These are phyloP conservation scores for Aureobasidium mangrovei DNA, from an alignment of 2,329 filamentous ascomycete genomes.

Conservation along the genomic window DNA sequence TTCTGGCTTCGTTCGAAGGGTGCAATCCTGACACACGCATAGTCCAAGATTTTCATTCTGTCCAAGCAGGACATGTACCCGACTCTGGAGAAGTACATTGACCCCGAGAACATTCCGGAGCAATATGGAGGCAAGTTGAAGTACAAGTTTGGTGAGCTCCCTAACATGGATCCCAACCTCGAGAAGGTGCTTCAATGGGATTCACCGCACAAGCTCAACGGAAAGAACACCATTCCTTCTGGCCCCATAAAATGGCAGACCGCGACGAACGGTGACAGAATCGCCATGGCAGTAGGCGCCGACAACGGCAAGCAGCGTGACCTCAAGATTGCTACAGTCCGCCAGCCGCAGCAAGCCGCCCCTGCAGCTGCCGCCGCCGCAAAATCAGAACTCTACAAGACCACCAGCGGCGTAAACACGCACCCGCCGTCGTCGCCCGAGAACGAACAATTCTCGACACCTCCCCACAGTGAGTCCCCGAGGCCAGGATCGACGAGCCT, in stretches of 20 bases:
- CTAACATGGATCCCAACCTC: conserved; percentile 55
- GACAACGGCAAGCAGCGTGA: conserved; percentile 34
- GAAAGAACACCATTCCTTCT: conserved; percentile 35
- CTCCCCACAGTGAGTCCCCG: conserved; percentile 5
- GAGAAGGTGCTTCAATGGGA: conserved; percentile 35
- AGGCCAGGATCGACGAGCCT: conserved; percentile 11
- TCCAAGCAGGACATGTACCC: conserved; percentile 61
- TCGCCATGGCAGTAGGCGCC: conserved; percentile 37
- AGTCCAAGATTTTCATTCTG: conserved; percentile 90
- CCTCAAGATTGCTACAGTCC: conserved; percentile 32
- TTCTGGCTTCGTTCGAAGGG: no score
- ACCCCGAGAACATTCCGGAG: conserved; percentile 73
- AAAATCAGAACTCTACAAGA: conserved; percentile 9
- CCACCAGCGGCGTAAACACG: conserved; percentile 19
- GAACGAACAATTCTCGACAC: background rate
- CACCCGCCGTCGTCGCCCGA: conserved; percentile 19
- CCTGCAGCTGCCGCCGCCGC: background rate
- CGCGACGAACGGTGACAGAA: conserved; percentile 33
- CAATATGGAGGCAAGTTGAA: conserved; percentile 83
- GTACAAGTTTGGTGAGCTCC: conserved; percentile 68
- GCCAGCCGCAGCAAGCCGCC: conserved; percentile 8
- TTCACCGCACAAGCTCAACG: conserved; percentile 20
- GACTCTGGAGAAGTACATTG: conserved; percentile 74
- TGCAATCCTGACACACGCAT: background rate
- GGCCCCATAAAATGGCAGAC: conserved; percentile 40